Evolutionary conservation across 225 moss, liverwort and hornwort species (phyloP), one percentile per base, ranked within the genome.

Genomic region (Bryoerythrophyllum caledonicum): DNA sequence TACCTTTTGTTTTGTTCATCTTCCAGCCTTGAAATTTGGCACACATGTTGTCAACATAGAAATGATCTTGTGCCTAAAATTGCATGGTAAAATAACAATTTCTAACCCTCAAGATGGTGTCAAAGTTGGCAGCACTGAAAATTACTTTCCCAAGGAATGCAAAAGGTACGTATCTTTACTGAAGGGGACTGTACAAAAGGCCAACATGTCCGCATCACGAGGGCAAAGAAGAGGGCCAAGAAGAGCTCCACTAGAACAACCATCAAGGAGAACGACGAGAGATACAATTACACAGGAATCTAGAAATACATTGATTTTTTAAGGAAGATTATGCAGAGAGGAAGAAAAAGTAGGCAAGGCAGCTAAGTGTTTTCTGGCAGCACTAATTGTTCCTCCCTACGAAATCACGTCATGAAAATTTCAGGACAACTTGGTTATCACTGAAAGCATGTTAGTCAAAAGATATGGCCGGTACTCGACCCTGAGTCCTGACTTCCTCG

Each of bases 171-270:
- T n/a, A n/a, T n/a, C n/a, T n/a, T n/a, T n/a, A n/a, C n/a, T n/a
- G n/a, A n/a, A n/a, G n/a, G n/a, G n/a, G n/a, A 16, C 48, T 52
- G 20, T 83, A 83, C 80, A 81, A 65, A 80, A 74, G 83, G 65
- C 44, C 54, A 48, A 28, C 23, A 8, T 17, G 43, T 24, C 14
- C 63, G 38, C 38, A 8, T 38, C 38, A n/a, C 64, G 23, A 24
- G 44, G 43, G 41, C 65, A 43, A 65, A 65, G 65, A 26, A 65
- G 43, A 25, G 44, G 43, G 41, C 65, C 65, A 65, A 65, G 65
- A 26, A 65, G 43, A 25, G 43, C 35, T 19, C 19, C 7, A 35
- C 35, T 62, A 3, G 62, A 62, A 30, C 24, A 65, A 65, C 43
- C 43, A 44, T 26, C 13, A 43, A 41, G 44, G 9, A 30, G 60